These are phyloP conservation scores for Boletus subparvulus DNA, from an alignment of 768 basidiomycete genomes.

Conservation along the genomic window DNA sequence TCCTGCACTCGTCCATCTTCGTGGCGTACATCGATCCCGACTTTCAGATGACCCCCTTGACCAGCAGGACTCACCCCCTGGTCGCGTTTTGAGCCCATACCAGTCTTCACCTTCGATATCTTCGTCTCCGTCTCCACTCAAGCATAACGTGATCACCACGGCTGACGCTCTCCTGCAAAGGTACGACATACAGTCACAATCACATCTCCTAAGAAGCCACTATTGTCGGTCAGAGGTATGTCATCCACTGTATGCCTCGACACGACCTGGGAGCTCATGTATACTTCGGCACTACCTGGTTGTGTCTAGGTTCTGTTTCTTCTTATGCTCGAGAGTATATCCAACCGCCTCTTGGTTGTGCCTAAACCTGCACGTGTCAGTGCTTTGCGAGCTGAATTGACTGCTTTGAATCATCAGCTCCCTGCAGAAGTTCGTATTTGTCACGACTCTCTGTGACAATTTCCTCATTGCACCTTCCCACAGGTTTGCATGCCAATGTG, in stretches of 20 bases:
- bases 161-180: constrained; percentile 61
- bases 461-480: constrained; percentile 7
- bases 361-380: constrained; percentile 94
- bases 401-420: constrained; percentile 91
- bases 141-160: constrained; percentile 42
- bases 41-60: constrained; percentile 75
- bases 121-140: constrained; percentile 44
- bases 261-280: not conserved
- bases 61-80: constrained; percentile 51
- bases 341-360: constrained; percentile 85
- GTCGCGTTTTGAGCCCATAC: constrained; percentile 45
- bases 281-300: not conserved
- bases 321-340: constrained; percentile 86
- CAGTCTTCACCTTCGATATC: constrained; percentile 74
- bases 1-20: constrained; percentile 66
- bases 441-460: not conserved
- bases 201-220: constrained; percentile 75
- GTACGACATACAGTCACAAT: constrained; percentile 68
- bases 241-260: constrained; percentile 3
- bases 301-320: constrained; percentile 73
- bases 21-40: constrained; percentile 49
- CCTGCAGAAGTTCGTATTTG: constrained; percentile 78
- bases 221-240: constrained; percentile 85
- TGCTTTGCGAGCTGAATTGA: constrained; percentile 94
- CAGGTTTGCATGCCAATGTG: constrained; percentile 89